Evolutionary conservation across 2,329 filamentous ascomycete species (phyloP), one percentile per base, ranked within the genome.

Genomic region (Triangularia setosa): DNA sequence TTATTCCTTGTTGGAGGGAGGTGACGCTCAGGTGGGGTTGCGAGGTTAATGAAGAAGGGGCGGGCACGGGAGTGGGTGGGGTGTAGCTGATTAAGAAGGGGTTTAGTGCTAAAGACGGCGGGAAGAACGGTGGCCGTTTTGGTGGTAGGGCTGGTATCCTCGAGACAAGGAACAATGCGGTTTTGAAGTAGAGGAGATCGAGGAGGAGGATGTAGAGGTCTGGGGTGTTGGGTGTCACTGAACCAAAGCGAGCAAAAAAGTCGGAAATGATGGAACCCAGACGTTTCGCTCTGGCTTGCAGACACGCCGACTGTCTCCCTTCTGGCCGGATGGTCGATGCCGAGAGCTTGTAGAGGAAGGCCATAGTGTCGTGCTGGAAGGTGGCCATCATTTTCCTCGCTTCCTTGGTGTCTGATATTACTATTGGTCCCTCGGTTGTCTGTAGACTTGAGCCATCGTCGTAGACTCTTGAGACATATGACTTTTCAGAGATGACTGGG

Each of bases 401-500:
- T n/a, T 66, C 61, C 14, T 28, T 12, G 12, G 68, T 57, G 44
- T 66, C 61, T 48, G 18, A 48, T 48, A 48, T 21, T 21, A 48
- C 40, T 48, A 21, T 48, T 48, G 40, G 18, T 9, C 40, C 40
- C 12, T 48, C 40, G 40, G 40, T 9, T 18, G 40, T 48, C 40
- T 23, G 48, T 8, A 55, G 68, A 67, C 14, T 21, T 12, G 68
- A 60, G 5, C 64, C 69, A 14, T 69, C 68, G 62, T 69, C 63
- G 30, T 66, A 65, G 3, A 54, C 52, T 4, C 69, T 66, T 52
- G 40, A 57, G 56, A 57, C 40, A 59, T 72, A 71, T 4, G 63
- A 64, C 48, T 66, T 64, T 55, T 69, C 61, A 12, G 70, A 69
- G 11, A 73, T 35, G 40, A 69, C 66, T 16, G 71, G 71, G n/a